Percentiles rank a stretch among this genome's conserved stretches.
phyloP scores from a whole-genome alignment of 108 stramenopile species.

The Aureococcus anophagefferens region DNA sequence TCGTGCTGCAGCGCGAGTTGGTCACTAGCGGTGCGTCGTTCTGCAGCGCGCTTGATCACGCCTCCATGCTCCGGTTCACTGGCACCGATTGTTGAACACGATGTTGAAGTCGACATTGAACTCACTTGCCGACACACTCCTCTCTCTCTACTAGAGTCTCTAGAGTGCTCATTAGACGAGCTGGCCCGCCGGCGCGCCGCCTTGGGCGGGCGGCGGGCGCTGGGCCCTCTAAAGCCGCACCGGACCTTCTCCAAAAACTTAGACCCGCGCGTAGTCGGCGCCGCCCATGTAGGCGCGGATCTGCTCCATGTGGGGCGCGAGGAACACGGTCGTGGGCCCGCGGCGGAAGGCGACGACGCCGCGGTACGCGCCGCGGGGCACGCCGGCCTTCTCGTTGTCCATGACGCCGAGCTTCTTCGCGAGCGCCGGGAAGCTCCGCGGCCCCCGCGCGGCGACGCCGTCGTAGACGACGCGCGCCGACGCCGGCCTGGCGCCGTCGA shows the following conservation, averaged over 20 bases:
- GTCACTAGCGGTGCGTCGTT: too few relatives aligned
- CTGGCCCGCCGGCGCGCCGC: too few relatives aligned
- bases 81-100: too few relatives aligned
- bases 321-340: constrained; percentile 20
- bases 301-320: not conserved
- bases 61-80: too few relatives aligned
- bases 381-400: constrained; percentile 75
- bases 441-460: constrained; percentile 14
- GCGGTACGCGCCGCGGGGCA: constrained; percentile 78
- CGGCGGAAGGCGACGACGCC: constrained; percentile 68
- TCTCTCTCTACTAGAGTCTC: too few relatives aligned
- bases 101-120: too few relatives aligned
- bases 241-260: not conserved
- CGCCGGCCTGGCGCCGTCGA: not conserved
- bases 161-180: too few relatives aligned
- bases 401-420: constrained; percentile 62
- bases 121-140: too few relatives aligned
- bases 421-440: constrained; percentile 26
- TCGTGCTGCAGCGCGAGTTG: too few relatives aligned
- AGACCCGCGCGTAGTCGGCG: not conserved
- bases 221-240: too few relatives aligned
- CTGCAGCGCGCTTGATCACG: too few relatives aligned
- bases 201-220: too few relatives aligned
- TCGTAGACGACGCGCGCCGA: constrained; percentile 43
- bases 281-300: not conserved